Evolutionary conservation across 2,329 filamentous ascomycete genomes (phyloP), one percentile per base, ranked within the genome.

Genomic region (Apiospora saccharicola): DNA sequence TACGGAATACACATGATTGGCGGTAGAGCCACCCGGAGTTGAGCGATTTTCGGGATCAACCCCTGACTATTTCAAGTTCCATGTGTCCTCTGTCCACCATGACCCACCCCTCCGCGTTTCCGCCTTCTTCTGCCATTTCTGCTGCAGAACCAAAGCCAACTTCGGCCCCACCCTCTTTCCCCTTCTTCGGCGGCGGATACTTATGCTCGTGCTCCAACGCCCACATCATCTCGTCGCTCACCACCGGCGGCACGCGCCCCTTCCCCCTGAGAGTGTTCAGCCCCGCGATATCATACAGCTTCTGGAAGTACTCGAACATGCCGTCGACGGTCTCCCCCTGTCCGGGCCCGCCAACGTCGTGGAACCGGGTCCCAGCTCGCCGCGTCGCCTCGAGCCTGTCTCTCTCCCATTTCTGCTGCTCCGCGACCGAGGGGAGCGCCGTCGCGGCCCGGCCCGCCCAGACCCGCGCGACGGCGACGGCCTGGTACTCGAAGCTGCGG

Each of bases 401-500:
- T 4, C 51, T 71, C 73, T 89, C 88, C 88, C 88, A 90, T n/a
- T 72, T 74, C 47, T 79, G 73, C 75, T 87, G 85, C 70, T 85
- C 81, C 2, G 76, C 73, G 0, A 78, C n/a, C 0, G 81, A 70
- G 0, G 87, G 86, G 4, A 89, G 80, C 3, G 80, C 68, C 0
- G 75, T 71, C 0, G 81, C 75, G 43, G 85, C 83, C 19, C 87
- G 80, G 0, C 81, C 81, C 0, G 86, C 79, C 75, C 85, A 88
- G 0, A 88, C 75, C 2, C 88, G 81, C 3, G 88, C 87, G 0
- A 89, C 78, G 1, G 87, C 86, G 53, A 89, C 80, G 1, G 86
- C 87, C 76, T 89, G 88, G 73, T 89, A 89, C 76, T 89, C 88
- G 73, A 89, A 89, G 47, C 85, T 86, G 8, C 87, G 79, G 72